Base-by-base conservation (phyloP, 257 asterid genomes). In the Paraleonurus japonicus region DNA sequence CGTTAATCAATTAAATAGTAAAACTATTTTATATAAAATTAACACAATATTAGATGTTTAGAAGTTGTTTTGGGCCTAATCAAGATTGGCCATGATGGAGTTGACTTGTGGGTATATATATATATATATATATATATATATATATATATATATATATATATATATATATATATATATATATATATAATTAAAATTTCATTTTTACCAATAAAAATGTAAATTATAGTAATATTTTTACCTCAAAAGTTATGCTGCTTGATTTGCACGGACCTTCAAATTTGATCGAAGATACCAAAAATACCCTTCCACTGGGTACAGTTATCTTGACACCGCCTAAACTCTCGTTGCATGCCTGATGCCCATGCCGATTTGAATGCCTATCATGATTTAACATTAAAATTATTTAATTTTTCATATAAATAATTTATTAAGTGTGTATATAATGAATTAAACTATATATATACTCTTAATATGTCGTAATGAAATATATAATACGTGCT, bases 321-420 rank as follows among this genome's bases (percentile, higher is more conserved):
- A 72, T 48, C 64, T 33, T 50, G 16, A 48, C 48, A 62, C 20
- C 9, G 3, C 23, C 55, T 45, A 22, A 8, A 62, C 63, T 35
- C 12, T 32, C 20, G 17, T 9, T 72, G 43, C 76, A 72, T 5
- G 70, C 57, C n/a, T 23, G 22, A 48, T 13, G 6, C 4, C 76
- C 76, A 72, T 13, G 70, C 76, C 4, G 28, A 50, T 41, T 22
- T 26, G 24, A 72, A 72, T 62, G 76, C 71, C 76, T 72, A 17
- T 24, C 28, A 7, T 19, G 16, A 22, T 26, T 12, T 30, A 54
- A 15, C 17, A 54, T 55, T 51, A 30, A 1, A 57, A 22, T 24
- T 57, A 22, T 10, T n/a, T n/a, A n/a, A 3, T 9, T 10, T 48
- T 48, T 48, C 23, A 5, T 37, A 37, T 37, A 37, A 28, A 28